Percentiles rank a stretch among this genome's conserved stretches.
Evolutionary conservation across 2,329 filamentous ascomycete genomes (phyloP).

Genomic region (Pseudocercospora musae): DNA sequence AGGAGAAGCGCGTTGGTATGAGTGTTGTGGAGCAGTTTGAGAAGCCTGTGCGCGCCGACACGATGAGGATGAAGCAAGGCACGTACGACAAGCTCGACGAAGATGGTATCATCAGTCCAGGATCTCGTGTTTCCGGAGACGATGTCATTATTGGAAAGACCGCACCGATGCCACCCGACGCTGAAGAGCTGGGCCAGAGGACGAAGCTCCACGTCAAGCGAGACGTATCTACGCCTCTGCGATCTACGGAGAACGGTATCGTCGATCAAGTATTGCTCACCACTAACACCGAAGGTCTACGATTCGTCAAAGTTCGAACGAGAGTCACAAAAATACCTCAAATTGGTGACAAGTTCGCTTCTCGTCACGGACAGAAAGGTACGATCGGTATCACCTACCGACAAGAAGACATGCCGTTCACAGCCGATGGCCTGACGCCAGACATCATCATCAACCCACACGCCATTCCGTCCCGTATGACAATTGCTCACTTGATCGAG

Average conservation of each 20-base stretch:
- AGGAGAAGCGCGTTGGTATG: slow-evolving; percentile 93
- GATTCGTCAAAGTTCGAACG: slow-evolving; percentile 96
- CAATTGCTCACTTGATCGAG: slow-evolving; percentile 99
- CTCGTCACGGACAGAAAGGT: slow-evolving; percentile 97
- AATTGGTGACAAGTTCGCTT: slow-evolving; percentile 98
- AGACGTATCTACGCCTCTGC: slow-evolving; percentile 89
- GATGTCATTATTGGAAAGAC: slow-evolving; percentile 99
- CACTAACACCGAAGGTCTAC: slow-evolving; percentile 88
- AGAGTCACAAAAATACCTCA: slow-evolving; percentile 97
- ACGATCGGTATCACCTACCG: slow-evolving; percentile 98
- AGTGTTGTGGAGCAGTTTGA: slow-evolving; percentile 92
- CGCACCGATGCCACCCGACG: slow-evolving; percentile 86
- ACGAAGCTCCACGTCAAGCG: slow-evolving; percentile 88
- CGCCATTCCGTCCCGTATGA: slow-evolving; percentile 99
- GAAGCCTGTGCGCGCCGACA: slow-evolving; percentile 85
- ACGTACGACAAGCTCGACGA: slow-evolving; percentile 80
- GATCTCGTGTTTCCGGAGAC: slow-evolving; percentile 91
- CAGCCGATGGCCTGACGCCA: slow-evolving; percentile 81
- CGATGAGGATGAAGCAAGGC: slow-evolving; percentile 79
- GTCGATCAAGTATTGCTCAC: slow-evolving; percentile 91
- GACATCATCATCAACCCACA: slow-evolving; percentile 99
- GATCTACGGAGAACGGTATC: slow-evolving; percentile 95
- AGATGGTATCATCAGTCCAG: slow-evolving; percentile 90
- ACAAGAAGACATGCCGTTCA: slow-evolving; percentile 98
- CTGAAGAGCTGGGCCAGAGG: slow-evolving; percentile 87